These are phyloP conservation scores for Suillus placidus DNA, from an alignment of 768 basidiomycete genomes.

Conservation along the genomic window DNA sequence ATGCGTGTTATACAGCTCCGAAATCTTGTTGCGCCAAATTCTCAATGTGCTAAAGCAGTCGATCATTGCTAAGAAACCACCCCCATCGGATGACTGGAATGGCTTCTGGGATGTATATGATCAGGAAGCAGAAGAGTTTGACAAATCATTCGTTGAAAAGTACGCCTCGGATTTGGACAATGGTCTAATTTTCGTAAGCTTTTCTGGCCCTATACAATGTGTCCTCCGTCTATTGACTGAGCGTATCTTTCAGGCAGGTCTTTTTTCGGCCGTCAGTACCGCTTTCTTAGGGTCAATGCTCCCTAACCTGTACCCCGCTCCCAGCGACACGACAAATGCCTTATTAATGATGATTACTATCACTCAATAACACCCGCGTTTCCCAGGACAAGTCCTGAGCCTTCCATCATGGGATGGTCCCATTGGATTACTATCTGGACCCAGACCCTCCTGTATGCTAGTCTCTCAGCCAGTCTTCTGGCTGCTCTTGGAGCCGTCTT, in stretches of 20 bases:
- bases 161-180: background rate
- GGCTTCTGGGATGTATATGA: background rate
- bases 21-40: background rate
- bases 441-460: constrained; percentile 15
- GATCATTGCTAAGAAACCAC: background rate
- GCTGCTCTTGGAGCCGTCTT: constrained; percentile 19
- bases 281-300: constrained; percentile 14
- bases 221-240: background rate
- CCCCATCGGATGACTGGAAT: background rate
- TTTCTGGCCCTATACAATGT: background rate
- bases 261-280: constrained; percentile 19
- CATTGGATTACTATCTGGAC: constrained; percentile 7
- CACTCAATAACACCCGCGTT: constrained; percentile 8
- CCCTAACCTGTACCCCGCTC: constrained; percentile 12
- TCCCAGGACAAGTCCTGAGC: constrained; percentile 2
- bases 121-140: background rate
- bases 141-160: background rate
- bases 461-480: constrained; percentile 15
- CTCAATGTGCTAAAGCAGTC: background rate
- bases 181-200: constrained; percentile 1
- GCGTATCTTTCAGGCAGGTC: constrained; percentile 15
- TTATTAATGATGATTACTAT: constrained; percentile 14
- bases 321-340: constrained; percentile 15
- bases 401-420: constrained; percentile 17
- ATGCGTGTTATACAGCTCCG: background rate